These are phyloP conservation scores for Kazachstania africana DNA, from an alignment of 805 yeast species.

Conservation along the genomic window DNA sequence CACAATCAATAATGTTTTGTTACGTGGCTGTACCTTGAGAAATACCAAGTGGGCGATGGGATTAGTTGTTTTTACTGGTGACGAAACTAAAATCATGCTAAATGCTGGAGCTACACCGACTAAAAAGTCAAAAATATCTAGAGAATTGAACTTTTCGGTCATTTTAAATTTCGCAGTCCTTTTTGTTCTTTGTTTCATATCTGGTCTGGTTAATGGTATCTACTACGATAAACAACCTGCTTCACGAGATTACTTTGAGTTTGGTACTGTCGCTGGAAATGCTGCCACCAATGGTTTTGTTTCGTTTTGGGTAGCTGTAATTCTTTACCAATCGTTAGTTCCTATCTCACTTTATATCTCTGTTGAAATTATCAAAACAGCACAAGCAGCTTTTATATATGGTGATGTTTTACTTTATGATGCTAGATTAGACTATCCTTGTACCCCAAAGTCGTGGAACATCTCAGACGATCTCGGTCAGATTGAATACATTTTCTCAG, in stretches of 20 bases:
- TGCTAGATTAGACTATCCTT: conserved; percentile 59
- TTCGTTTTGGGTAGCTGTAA: conserved; percentile 63
- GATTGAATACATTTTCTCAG: conserved; percentile 74
- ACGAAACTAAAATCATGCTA: conserved; percentile 70
- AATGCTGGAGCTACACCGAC: conserved; percentile 74
- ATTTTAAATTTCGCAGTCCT: conserved; percentile 51
- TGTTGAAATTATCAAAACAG: conserved; percentile 70
- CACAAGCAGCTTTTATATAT: conserved; percentile 70
- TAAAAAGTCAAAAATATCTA: conserved; percentile 60
- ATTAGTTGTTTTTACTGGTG: conserved; percentile 64
- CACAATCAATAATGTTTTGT: conserved; percentile 53
- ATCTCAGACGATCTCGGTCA: conserved; percentile 81
- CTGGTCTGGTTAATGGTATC: conserved; percentile 63
- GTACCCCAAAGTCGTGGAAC: conserved; percentile 77
- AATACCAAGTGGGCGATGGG: conserved; percentile 81
- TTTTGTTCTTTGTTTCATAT: conserved; percentile 54
- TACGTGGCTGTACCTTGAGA: conserved; percentile 69
- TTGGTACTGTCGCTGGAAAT: conserved; percentile 54
- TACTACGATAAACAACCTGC: conserved; percentile 36
- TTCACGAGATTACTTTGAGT: conserved; percentile 58
- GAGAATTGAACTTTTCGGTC: conserved; percentile 62
- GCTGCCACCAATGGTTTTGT: conserved; percentile 61
- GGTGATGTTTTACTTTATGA: conserved; percentile 67
- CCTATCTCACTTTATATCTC: conserved; percentile 78
- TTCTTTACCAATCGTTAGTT: conserved; percentile 66